A percentile compares a stretch with the other conserved stretches of the same genome.
Evolutionary conservation across 2,329 filamentous ascomycete genomes (phyloP).

Genomic region (Phoma herbarum): DNA sequence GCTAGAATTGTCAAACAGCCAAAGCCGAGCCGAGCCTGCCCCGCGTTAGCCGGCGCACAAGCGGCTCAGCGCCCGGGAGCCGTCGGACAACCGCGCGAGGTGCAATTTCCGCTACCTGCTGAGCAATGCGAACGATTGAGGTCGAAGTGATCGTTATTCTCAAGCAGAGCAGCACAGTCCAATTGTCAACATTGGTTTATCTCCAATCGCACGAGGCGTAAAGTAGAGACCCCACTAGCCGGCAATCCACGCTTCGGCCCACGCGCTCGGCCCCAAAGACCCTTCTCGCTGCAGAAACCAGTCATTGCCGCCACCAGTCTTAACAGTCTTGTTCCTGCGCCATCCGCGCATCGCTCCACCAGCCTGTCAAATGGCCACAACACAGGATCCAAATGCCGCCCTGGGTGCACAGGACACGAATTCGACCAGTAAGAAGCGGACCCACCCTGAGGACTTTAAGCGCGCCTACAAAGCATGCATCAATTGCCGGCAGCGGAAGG

Average conservation of each 20-base stretch:
- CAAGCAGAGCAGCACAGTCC: neutral
- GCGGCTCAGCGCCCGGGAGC: conserved; percentile 9
- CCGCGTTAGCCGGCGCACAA: conserved; percentile 11
- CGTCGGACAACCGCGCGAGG: conserved; percentile 11
- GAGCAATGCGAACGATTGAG: neutral
- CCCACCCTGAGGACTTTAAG: conserved; percentile 57
- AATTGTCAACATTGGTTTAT: no score
- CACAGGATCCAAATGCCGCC: conserved; percentile 29
- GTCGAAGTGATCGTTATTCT: neutral
- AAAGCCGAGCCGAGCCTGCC: conserved; percentile 13
- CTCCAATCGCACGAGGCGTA: neutral
- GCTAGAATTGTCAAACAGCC: neutral
- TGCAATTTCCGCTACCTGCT: neutral
- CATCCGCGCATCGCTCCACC: conserved; percentile 38
- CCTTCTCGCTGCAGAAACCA: conserved; percentile 20
- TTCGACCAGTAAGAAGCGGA: conserved; percentile 43
- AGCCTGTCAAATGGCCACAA: conserved; percentile 25
- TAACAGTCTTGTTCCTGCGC: conserved; percentile 38
- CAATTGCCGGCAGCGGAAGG: conserved; percentile 62
- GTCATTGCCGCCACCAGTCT: conserved; percentile 33
- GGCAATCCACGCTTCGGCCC: conserved; percentile 19
- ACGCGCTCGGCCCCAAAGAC: conserved; percentile 5
- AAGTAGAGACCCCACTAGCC: conserved; percentile 2
- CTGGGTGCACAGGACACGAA: conserved; percentile 29
- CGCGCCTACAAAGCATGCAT: conserved; percentile 65